phyloP scores from a whole-genome alignment of 2,329 filamentous ascomycete genomes.

The Calycina marina region DNA sequence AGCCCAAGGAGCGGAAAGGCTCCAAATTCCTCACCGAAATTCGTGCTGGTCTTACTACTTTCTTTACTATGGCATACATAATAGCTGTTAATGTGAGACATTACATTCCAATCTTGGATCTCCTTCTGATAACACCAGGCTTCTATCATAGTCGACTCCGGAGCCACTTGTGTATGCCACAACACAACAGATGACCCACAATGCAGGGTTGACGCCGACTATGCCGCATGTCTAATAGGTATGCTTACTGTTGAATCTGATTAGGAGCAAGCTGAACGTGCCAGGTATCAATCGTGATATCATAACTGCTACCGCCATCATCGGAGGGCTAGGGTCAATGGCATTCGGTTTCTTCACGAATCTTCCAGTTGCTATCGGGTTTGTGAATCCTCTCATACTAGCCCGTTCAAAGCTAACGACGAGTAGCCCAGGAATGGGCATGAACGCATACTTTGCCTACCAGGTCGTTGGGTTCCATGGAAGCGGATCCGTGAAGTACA shows the following conservation, averaged over 20 bases:
- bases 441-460: slow-evolving; percentile 55
- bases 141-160: slow-evolving; percentile 58
- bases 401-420: slow-evolving; percentile 2
- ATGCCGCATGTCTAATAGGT: slow-evolving; percentile 29
- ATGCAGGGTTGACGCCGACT: slow-evolving; percentile 23
- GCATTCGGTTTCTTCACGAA: slow-evolving; percentile 72
- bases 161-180: slow-evolving; percentile 57
- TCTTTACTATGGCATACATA: slow-evolving; percentile 74
- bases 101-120: not conserved
- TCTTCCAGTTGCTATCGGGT: slow-evolving; percentile 63
- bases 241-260: no score
- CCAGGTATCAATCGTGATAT: slow-evolving; percentile 57
- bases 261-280: no score
- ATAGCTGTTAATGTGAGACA: slow-evolving; percentile 52
- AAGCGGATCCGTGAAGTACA: slow-evolving; percentile 39
- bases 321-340: slow-evolving; percentile 61
- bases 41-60: slow-evolving; percentile 66
- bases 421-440: slow-evolving; percentile 47
- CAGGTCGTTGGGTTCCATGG: slow-evolving; percentile 50
- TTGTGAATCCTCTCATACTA: slow-evolving; percentile 24
- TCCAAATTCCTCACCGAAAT: slow-evolving; percentile 65
- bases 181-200: slow-evolving; percentile 20
- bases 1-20: slow-evolving; percentile 54
- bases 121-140: slow-evolving; percentile 33
- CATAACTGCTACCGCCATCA: slow-evolving; percentile 70